These are phyloP conservation scores for Gliomastix tumulicola DNA, from an alignment of 2,329 filamentous ascomycete genomes.

Conservation along the genomic window DNA sequence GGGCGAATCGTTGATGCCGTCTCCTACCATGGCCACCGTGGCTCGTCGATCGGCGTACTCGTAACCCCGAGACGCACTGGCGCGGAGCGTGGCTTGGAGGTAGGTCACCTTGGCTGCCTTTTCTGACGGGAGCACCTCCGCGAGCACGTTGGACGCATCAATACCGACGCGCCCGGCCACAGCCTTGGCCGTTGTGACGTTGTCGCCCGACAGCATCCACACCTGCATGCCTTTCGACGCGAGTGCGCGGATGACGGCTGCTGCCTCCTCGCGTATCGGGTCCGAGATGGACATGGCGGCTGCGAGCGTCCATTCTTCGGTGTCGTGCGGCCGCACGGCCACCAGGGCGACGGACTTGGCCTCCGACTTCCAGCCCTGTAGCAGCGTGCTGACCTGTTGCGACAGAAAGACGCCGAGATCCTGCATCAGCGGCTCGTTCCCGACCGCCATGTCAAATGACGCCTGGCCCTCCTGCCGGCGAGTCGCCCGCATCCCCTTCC, in stretches of 20 bases:
- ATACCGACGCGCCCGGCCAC: constrained; percentile 75
- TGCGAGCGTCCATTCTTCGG: constrained; percentile 40
- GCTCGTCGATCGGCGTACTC: constrained; percentile 24
- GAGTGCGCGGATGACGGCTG: constrained; percentile 56
- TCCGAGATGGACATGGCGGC: constrained; percentile 74
- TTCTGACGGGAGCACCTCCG: constrained; percentile 77
- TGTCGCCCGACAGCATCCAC: constrained; percentile 93
- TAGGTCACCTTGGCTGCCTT: constrained; percentile 68
- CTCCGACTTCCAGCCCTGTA: constrained; percentile 52
- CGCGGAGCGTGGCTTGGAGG: constrained; percentile 47
- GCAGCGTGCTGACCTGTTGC: constrained; percentile 18
- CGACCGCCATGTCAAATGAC: constrained; percentile 51
- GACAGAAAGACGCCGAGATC: constrained; percentile 36
- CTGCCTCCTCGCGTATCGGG: constrained; percentile 68
- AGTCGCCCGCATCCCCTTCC: constrained; percentile 60
- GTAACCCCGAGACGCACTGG: constrained; percentile 13
- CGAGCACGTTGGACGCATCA: constrained; percentile 65
- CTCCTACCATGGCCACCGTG: constrained; percentile 75
- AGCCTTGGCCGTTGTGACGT: constrained; percentile 72
- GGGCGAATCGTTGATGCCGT: constrained; percentile 85
- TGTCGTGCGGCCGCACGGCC: constrained; percentile 28
- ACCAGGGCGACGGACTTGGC: constrained; percentile 60
- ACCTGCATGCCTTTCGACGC: constrained; percentile 61
- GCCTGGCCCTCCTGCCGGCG: constrained; percentile 7
- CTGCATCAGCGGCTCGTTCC: constrained; percentile 65